These are phyloP conservation scores for Coemansia sp. DNA, from an alignment of 192 early-diverging fungal genomes.

Conservation along the genomic window DNA sequence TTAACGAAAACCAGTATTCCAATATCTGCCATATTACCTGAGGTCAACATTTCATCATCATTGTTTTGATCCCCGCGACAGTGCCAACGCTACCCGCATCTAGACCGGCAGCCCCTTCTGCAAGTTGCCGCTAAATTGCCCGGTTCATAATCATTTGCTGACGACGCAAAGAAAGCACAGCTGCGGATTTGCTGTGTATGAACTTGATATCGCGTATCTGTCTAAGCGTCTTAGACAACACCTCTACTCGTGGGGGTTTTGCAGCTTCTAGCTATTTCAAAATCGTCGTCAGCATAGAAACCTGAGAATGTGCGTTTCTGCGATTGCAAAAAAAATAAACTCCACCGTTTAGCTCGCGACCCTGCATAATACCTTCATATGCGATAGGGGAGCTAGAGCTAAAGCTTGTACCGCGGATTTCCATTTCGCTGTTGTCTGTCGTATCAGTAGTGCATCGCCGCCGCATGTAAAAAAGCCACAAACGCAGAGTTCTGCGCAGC, in stretches of 20 bases:
- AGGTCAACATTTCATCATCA: constrained; percentile 5
- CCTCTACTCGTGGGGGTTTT: neutral
- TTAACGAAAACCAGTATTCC: constrained; percentile 58
- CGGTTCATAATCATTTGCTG: constrained; percentile 9
- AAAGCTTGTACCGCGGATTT: neutral
- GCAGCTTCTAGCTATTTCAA: neutral
- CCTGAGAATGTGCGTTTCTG: neutral
- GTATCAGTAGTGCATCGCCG: neutral
- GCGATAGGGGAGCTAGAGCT: neutral
- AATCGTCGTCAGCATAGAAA: neutral
- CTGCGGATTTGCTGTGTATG: constrained; percentile 29
- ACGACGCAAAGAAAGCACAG: constrained; percentile 22
- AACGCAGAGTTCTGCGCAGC: constrained; percentile 3
- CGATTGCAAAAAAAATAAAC: neutral
- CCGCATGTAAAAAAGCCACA: constrained; percentile 3
- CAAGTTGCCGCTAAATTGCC: constrained; percentile 17
- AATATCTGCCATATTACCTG: constrained; percentile 8
- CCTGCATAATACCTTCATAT: neutral
- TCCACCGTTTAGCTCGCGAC: neutral
- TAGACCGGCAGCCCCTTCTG: constrained; percentile 2
- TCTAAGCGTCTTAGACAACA: neutral
- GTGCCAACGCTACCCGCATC: neutral
- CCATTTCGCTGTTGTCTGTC: neutral
- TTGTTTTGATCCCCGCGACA: neutral
- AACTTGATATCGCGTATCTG: constrained; percentile 37